These are phyloP conservation scores for Misopates orontium DNA, from an alignment of 257 asterid genomes.

Conservation along the genomic window DNA sequence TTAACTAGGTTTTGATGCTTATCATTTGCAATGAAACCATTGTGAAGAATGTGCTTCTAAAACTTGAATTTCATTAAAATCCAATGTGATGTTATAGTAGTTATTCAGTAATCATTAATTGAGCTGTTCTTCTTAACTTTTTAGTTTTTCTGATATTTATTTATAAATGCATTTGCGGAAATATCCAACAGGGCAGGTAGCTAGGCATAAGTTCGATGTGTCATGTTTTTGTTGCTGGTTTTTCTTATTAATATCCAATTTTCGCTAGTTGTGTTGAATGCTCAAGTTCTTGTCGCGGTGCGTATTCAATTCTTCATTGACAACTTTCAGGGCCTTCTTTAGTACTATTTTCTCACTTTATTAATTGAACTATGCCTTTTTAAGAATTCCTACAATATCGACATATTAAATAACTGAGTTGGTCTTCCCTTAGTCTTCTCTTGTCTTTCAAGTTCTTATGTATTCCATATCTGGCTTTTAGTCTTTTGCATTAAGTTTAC, in stretches of 20 bases:
- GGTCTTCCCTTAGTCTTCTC: too few relatives aligned
- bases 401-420: too few relatives aligned
- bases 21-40: too few relatives aligned
- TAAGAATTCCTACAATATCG: too few relatives aligned
- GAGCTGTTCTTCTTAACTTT: constrained; percentile 14
- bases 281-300: constrained; percentile 69
- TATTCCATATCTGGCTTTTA: too few relatives aligned
- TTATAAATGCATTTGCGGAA: constrained; percentile 61
- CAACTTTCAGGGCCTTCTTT: background rate
- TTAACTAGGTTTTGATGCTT: too few relatives aligned
- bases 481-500: too few relatives aligned
- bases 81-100: constrained; percentile 3
- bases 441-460: too few relatives aligned
- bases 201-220: constrained; percentile 26
- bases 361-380: background rate
- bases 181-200: constrained; percentile 59
- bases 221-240: constrained; percentile 9
- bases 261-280: constrained; percentile 63
- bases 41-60: background rate
- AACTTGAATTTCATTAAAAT: background rate
- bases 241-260: constrained; percentile 24
- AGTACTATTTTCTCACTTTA: background rate
- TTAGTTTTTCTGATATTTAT: constrained; percentile 25
- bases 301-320: constrained; percentile 28
- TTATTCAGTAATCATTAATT: constrained; percentile 11